Percentiles rank a stretch among this genome's conserved stretches.
These are phyloP conservation scores for Peronospora farinosa DNA, from an alignment of 352 stramenopile genomes.

Conservation along the genomic window DNA sequence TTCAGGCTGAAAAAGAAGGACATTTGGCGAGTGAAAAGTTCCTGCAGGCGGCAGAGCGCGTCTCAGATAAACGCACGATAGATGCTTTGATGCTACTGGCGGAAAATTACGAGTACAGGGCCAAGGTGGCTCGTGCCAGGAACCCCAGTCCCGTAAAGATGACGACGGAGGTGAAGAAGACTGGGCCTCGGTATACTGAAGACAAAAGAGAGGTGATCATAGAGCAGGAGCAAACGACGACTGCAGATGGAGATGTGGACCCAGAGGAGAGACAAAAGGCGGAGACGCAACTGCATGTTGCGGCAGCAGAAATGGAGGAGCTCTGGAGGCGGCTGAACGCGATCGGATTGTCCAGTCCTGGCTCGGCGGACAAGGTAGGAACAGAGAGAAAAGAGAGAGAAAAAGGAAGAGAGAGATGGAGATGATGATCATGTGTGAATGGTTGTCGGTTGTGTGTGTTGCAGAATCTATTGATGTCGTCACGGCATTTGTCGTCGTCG, in stretches of 20 bases:
- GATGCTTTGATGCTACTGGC: conserved; percentile 63
- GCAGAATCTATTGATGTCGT: conserved; percentile 68
- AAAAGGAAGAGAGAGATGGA: neutral
- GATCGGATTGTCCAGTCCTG: conserved; percentile 58
- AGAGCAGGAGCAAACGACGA: neutral
- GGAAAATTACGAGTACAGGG: conserved; percentile 74
- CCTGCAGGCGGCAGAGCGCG: conserved; percentile 45
- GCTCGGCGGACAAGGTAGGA: conserved; percentile 50
- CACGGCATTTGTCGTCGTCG: conserved; percentile 70
- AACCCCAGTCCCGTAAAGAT: conserved; percentile 24
- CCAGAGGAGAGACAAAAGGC: conserved; percentile 34
- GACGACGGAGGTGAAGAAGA: conserved; percentile 10
- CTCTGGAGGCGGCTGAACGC: conserved; percentile 73
- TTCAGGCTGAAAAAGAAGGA: conserved; percentile 54
- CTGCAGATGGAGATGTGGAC: conserved; percentile 13
- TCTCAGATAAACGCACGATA: conserved; percentile 61
- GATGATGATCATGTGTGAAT: neutral
- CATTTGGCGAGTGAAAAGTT: conserved; percentile 68
- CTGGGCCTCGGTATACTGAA: neutral
- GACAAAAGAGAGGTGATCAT: conserved; percentile 3
- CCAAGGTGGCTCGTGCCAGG: conserved; percentile 49
- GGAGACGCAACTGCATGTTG: conserved; percentile 58
- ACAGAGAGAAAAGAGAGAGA: neutral
- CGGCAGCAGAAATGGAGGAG: conserved; percentile 77
- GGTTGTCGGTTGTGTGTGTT: conserved; percentile 9